Evolutionary conservation across 495 filamentous ascomycete genomes (phyloP), one percentile per base, ranked within the genome.

Genomic region (Extremus antarcticus): DNA sequence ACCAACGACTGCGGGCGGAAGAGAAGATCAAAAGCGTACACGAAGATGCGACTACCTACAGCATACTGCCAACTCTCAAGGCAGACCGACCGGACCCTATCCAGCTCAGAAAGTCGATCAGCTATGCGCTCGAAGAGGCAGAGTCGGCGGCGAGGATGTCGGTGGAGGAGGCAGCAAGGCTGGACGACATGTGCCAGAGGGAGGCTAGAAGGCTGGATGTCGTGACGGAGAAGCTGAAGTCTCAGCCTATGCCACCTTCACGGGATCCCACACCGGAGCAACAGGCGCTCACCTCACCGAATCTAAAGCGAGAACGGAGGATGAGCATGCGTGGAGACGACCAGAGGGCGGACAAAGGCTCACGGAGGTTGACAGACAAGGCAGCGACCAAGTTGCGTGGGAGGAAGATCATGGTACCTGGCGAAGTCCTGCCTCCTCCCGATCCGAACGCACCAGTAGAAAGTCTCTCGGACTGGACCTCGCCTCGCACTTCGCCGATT

Each of bases 191-290:
- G 53, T 78, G 94, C 16, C 78, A 86, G 62, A 81, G 88, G 47
- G 89, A 95, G 68, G 80, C 82, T 64, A 82, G 80, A 62, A 83
- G 89, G 24, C 73, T 88, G 51, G 81, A 75, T 55, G 84, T 78
- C 40, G 95, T 98, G 59, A 80, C 82, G 8, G 74, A 79, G 51
- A 95, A 95, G 70, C 81, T 98, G 15, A 74, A 89, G 59, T 80
- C 80, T 0, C 81, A 96, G 61, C 81, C 79, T 10, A 78, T 82
- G 60, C 87, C 85, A 2, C 74, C 81, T 4, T 84, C 83, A n/a
- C 73, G 77, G 53, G 85, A 87, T 56, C 81, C 84, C 23, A 79
- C 82, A 0, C 81, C 82, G 2, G 69, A 69, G 4, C 76, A 58
- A 50, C 51, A 43, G 15, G 50, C 76, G 16, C 66, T 68, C 23